A percentile compares a stretch with the other conserved stretches of the same genome.
Conservation (phyloP, 1,284 basidiomycete genomes). For the Malassezia dermatis region DNA sequence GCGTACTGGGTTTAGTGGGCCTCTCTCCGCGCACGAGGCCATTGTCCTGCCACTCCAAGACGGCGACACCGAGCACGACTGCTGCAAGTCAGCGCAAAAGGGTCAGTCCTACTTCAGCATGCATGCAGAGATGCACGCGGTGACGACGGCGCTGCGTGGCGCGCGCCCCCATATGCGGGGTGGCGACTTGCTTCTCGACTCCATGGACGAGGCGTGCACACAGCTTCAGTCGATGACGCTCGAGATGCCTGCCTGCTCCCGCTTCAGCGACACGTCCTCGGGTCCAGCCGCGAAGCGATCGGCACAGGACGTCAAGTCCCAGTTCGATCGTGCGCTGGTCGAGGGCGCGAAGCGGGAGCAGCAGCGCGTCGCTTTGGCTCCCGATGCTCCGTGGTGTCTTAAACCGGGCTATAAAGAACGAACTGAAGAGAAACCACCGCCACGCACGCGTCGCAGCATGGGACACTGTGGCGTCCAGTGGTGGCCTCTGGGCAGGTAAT, state of each 20-base stretch:
- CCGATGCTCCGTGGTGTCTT: conserved; percentile 21
- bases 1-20: conserved; percentile 19
- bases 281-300: neutral
- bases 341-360: conserved; percentile 24
- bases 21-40: conserved; percentile 11
- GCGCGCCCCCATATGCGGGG: conserved; percentile 15
- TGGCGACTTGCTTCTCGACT: conserved; percentile 8
- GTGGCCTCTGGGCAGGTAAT: conserved; percentile 11
- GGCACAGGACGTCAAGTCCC: conserved; percentile 3
- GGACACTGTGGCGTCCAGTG: neutral
- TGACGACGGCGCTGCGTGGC: conserved; percentile 16
- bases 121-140: conserved; percentile 23
- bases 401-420: conserved; percentile 22
- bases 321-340: conserved; percentile 17
- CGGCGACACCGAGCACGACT: neutral
- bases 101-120: conserved; percentile 19
- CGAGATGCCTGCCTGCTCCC: conserved; percentile 11
- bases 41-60: conserved; percentile 1
- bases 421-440: conserved; percentile 21
- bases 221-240: conserved; percentile 1
- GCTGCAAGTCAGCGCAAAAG: neutral
- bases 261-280: conserved; percentile 15
- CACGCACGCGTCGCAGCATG: conserved; percentile 1
- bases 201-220: neutral
- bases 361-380: conserved; percentile 17